Evolutionary conservation across 208 protist genomes (phyloP).

Genomic region (Trypanosoma conorhini): DNA sequence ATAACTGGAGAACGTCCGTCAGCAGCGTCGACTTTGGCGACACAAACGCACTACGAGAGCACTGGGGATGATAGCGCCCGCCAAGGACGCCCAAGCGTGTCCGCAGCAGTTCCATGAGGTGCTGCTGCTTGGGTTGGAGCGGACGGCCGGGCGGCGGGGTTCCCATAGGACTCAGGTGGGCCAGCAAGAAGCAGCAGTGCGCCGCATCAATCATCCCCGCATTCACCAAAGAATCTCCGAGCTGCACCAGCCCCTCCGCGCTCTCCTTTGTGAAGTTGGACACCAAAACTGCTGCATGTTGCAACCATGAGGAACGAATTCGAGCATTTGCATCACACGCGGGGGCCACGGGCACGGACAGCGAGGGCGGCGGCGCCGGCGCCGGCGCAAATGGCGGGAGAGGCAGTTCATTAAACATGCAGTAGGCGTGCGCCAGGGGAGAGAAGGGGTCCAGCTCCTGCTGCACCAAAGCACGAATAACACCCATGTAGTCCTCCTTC

Average conservation of each 20-base stretch:
- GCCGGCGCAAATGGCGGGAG: slow-evolving; percentile 48
- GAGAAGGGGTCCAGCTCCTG: slow-evolving; percentile 53
- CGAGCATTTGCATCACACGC: not conserved
- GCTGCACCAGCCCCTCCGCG: slow-evolving; percentile 46
- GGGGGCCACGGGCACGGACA: not conserved
- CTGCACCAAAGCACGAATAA: slow-evolving; percentile 56
- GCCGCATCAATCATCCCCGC: slow-evolving; percentile 52
- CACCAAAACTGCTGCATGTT: slow-evolving; percentile 56
- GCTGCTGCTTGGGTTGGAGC: slow-evolving; percentile 41
- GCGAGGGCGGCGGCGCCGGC: not conserved
- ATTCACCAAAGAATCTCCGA: slow-evolving; percentile 46
- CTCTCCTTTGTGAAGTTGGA: slow-evolving; percentile 70
- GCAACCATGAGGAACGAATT: slow-evolving; percentile 36
- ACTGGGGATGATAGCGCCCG: slow-evolving; percentile 51
- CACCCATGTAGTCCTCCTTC: slow-evolving; percentile 67
- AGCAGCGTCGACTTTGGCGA: slow-evolving; percentile 59
- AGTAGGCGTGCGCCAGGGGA: slow-evolving; percentile 80
- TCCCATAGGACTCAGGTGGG: slow-evolving; percentile 43
- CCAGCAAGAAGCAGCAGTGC: slow-evolving; percentile 73
- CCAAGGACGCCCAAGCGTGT: slow-evolving; percentile 58
- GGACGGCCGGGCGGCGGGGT: slow-evolving; percentile 16
- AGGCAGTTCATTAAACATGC: slow-evolving; percentile 78
- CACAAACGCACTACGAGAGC: slow-evolving; percentile 64
- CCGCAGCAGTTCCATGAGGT: slow-evolving; percentile 52
- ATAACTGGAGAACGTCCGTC: slow-evolving; percentile 59